Conservation (phyloP, 2,329 filamentous ascomycete species). For the Cryoendolithus antarcticus region DNA sequence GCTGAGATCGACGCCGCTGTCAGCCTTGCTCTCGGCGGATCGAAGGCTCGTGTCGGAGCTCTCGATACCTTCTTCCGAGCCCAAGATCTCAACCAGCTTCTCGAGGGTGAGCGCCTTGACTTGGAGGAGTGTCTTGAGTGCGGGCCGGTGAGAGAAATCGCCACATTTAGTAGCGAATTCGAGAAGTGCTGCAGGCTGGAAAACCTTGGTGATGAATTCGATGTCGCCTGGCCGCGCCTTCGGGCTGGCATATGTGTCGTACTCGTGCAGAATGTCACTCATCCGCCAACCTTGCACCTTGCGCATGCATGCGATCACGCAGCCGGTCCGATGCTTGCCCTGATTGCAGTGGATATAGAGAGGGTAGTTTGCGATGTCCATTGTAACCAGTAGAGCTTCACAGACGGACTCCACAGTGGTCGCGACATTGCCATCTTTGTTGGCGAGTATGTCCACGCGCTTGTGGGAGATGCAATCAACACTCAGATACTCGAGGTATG, state of each 20-base stretch:
- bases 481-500: constrained; percentile 40
- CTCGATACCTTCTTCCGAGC: constrained; percentile 6
- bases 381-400: constrained; percentile 56
- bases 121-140: constrained; percentile 9
- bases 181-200: constrained; percentile 30
- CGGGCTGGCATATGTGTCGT: constrained; percentile 46
- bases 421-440: constrained; percentile 57
- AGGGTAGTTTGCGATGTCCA: constrained; percentile 64
- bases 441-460: constrained; percentile 59
- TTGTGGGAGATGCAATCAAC: constrained; percentile 30
- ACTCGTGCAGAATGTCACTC: constrained; percentile 56
- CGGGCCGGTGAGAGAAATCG: constrained; percentile 7
- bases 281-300: constrained; percentile 58
- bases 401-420: constrained; percentile 58
- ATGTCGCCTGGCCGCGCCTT: constrained; percentile 39
- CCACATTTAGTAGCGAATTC: constrained; percentile 12
- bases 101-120: constrained; percentile 9
- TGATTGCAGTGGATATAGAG: constrained; percentile 88
- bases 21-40: constrained; percentile 5
- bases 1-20: constrained; percentile 4
- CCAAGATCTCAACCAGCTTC: constrained; percentile 8
- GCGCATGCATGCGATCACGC: constrained; percentile 69
- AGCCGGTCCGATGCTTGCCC: constrained; percentile 85
- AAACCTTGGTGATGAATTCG: constrained; percentile 30
- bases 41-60: constrained; percentile 5